phyloP scores from a whole-genome alignment of 805 yeast genomes.

The Lipomyces mesembrius region DNA sequence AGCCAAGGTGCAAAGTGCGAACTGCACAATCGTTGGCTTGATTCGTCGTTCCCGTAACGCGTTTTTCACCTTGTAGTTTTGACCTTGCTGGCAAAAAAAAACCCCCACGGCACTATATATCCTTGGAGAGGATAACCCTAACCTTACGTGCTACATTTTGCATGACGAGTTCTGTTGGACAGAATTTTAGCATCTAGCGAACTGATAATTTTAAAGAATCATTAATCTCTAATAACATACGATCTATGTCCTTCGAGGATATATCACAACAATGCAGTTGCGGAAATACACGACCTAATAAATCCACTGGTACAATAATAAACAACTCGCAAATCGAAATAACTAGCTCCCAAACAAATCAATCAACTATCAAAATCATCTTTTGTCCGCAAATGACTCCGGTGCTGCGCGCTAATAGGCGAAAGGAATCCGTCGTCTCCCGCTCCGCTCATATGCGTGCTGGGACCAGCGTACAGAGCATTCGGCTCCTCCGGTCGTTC shows the following conservation, averaged over 20 bases:
- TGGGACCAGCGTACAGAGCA: neutral
- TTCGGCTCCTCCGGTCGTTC: constrained; percentile 18
- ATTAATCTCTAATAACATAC: no score
- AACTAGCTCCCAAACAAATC: neutral
- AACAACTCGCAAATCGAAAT: neutral
- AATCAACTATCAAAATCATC: neutral
- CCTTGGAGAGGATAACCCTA: no score
- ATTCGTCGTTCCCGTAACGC: no score
- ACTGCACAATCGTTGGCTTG: no score
- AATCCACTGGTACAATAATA: neutral
- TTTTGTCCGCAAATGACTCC: neutral
- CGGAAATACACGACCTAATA: neutral
- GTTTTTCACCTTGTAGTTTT: no score
- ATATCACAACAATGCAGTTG: neutral
- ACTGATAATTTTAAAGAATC: no score
- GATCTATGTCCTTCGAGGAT: neutral
- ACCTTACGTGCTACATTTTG: no score
- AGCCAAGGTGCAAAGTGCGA: no score
- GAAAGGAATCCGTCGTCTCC: constrained; percentile 20
- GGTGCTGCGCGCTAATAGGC: constrained; percentile 15
- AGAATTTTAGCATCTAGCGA: no score
- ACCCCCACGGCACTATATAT: no score
- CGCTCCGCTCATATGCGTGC: neutral
- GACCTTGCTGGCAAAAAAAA: no score
- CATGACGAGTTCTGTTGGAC: no score